A percentile compares a stretch with the other conserved stretches of the same genome.
These are phyloP conservation scores for Flaveria sonorensis DNA, from an alignment of 129 eudicot species.

Conservation along the genomic window DNA sequence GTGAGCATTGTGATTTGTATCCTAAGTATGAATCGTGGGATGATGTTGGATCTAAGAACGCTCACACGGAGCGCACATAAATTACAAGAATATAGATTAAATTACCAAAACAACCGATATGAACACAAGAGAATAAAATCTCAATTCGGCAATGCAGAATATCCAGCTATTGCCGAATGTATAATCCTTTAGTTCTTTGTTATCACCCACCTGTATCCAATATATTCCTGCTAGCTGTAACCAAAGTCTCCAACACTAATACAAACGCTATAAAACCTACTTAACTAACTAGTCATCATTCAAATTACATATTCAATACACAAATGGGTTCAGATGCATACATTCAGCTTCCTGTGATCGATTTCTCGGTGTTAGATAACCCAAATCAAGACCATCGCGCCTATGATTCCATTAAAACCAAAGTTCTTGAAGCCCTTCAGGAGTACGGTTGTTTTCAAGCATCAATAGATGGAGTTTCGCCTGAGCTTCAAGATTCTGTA, in stretches of 20 bases:
- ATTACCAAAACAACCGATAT: not conserved
- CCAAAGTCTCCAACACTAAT: not conserved
- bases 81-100: not conserved
- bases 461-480: constrained; percentile 42
- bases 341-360: constrained; percentile 55
- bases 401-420: constrained; percentile 45
- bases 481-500: constrained; percentile 36
- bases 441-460: constrained; percentile 77
- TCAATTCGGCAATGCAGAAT: not conserved
- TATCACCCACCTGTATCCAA: not conserved
- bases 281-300: not conserved
- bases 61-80: no score
- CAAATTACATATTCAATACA: not conserved
- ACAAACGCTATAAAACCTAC: constrained; percentile 9
- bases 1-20: no score
- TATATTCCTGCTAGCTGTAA: not conserved
- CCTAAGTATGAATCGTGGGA: no score
- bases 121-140: not conserved
- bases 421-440: constrained; percentile 55
- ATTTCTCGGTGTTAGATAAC: constrained; percentile 41
- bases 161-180: not conserved
- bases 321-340: constrained; percentile 51
- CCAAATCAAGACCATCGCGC: constrained; percentile 35
- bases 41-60: no score
- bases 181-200: not conserved